Base-by-base conservation (phyloP, 2,329 filamentous ascomycete genomes). In the Elsinoe australis region DNA sequence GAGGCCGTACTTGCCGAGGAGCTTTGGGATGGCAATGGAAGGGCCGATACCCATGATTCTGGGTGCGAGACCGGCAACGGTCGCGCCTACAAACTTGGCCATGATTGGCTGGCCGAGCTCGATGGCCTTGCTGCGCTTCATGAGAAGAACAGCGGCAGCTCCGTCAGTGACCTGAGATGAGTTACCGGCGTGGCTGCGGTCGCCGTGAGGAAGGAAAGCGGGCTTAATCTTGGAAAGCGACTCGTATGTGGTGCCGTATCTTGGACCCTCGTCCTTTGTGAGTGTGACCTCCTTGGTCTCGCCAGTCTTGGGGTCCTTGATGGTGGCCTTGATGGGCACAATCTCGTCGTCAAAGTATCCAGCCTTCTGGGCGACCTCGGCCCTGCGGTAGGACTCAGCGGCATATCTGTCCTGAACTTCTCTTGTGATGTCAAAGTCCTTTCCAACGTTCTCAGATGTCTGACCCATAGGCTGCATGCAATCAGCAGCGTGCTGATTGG, bases 391-490 rank as follows among this genome's bases (percentile, higher is more conserved):
- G 36, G 83, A 88, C 71, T 94, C 87, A 7, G 85, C 85, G 0
- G 92, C 87, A 65, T 82, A 96, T 56, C 76, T 72, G 67, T 98
- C 92, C 70, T 96, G 86, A 64, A 71, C 70, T 63, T 89, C 81
- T 52, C 92, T 79, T 2, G 79, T 71, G 63, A 98, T 82, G 62
- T 83, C 79, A 67, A 96, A 96, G 70, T 96, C 92, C 41, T 80
- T 80, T 58, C 83, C 87, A 21, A 98, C 88, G 64, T 96, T 96
- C 73, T 98, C 92, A 51, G 84, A 90, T 2, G 92, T 98, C 79
- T 94, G 94, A 17, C 92, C 92, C 92, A 98, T 98, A 56, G 90
- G 85, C 75, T 88, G 79, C 79, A 90, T 79, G 74, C 88, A 92
- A 70, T 96, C 90, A 38, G 68, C 68, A 0, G 87, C 78, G 63